Conservation (phyloP, 1,139 yeast genomes). For the Candida mesenterica region DNA sequence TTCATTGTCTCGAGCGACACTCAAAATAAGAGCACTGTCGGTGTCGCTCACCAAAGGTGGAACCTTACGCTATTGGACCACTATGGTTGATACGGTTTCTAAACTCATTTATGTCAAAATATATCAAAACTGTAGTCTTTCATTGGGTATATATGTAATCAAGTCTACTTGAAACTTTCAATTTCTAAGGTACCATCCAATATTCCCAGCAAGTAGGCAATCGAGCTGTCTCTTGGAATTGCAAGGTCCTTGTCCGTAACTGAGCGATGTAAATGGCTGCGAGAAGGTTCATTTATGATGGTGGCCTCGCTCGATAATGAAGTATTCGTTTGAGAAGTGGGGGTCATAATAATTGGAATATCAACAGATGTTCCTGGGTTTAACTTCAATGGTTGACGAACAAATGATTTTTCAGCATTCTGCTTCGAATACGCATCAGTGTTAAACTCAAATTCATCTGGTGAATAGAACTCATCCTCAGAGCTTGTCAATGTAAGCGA, state of each 20-base stretch:
- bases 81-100: no score
- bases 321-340: constrained; percentile 6
- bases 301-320: constrained; percentile 37
- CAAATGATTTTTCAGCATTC: not conserved
- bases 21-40: no score
- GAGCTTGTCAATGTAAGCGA: constrained; percentile 19
- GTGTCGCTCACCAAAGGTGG: no score
- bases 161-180: constrained; percentile 4
- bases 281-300: constrained; percentile 23
- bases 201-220: constrained; percentile 35
- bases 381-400: not conserved
- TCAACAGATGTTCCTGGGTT: not conserved
- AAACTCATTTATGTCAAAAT: no score
- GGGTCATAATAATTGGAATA: not conserved
- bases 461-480: constrained; percentile 36
- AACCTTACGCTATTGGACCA: no score
- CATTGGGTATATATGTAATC: no score
- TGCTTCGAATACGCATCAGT: constrained; percentile 1
- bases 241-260: constrained; percentile 57
- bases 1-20: no score
- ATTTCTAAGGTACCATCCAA: constrained; percentile 27
- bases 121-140: no score
- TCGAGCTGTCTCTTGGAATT: constrained; percentile 25
- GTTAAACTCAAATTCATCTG: constrained; percentile 24
- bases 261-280: constrained; percentile 9